These are phyloP conservation scores for Warburgia ugandensis DNA, from an alignment of 164 flowering plant species.

Conservation along the genomic window DNA sequence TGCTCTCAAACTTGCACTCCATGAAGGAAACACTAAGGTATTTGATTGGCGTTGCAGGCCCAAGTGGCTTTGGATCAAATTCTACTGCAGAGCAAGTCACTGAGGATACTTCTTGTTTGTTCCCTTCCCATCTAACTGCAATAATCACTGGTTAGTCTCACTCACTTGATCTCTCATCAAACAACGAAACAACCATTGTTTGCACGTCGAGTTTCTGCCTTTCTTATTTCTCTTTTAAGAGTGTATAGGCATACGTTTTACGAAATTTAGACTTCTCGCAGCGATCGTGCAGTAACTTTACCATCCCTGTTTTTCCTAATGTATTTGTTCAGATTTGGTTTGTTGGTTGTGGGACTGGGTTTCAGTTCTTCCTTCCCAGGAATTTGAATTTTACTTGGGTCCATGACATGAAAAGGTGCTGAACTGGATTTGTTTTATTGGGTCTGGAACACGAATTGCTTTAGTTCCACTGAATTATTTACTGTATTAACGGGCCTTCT, in stretches of 20 bases:
- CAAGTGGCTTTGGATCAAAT: conserved; percentile 92
- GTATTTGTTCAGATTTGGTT: too few relatives aligned
- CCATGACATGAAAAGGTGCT: too few relatives aligned
- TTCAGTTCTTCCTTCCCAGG: too few relatives aligned
- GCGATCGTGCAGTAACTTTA: too few relatives aligned
- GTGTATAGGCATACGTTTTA: too few relatives aligned
- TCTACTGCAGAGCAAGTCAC: conserved; percentile 89
- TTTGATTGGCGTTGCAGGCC: conserved; percentile 82
- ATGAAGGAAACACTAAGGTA: conserved; percentile 86
- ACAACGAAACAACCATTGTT: not conserved
- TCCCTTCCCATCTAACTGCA: conserved; percentile 57
- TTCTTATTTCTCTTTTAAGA: conserved; percentile 1
- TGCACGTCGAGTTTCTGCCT: not conserved
- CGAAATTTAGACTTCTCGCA: too few relatives aligned
- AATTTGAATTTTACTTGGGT: too few relatives aligned
- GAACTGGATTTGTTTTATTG: too few relatives aligned
- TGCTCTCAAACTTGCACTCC: conserved; percentile 8
- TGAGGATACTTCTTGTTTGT: conserved; percentile 17
- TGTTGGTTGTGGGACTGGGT: too few relatives aligned
- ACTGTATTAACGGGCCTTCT: too few relatives aligned
- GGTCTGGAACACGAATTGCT: not conserved
- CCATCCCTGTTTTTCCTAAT: too few relatives aligned
- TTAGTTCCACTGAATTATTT: not conserved
- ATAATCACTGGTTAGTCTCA: conserved; percentile 72
- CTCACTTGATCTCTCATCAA: not conserved